phyloP scores from a whole-genome alignment of 345 rosid genomes.

The Dimocarpus longan region DNA sequence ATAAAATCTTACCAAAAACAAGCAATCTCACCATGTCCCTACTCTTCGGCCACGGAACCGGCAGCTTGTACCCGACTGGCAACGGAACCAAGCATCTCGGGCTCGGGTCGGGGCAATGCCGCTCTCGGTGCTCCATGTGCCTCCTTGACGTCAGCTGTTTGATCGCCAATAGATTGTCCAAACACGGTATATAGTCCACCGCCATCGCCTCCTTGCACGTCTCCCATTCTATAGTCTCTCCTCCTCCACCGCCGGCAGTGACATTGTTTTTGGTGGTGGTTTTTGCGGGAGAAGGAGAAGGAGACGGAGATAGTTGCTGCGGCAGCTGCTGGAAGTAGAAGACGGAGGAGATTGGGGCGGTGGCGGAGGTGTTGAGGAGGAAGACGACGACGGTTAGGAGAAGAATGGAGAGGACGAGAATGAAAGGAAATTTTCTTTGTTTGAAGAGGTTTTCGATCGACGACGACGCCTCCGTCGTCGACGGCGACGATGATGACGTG shows the following conservation, averaged over 20 bases:
- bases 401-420: conserved; percentile 43
- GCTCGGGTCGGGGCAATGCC: conserved; percentile 76
- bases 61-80: conserved; percentile 63
- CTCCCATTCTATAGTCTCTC: conserved; percentile 45
- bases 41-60: conserved; percentile 91
- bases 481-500: not conserved
- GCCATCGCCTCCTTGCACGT: conserved; percentile 48
- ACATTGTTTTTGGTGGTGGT: not conserved
- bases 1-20: conserved; percentile 47
- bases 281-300: conserved; percentile 22
- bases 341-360: conserved; percentile 28
- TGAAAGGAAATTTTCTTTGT: conserved; percentile 49
- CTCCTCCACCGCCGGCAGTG: not conserved
- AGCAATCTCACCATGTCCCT: conserved; percentile 94
- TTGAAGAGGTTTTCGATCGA: conserved; percentile 49
- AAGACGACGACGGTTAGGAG: conserved; percentile 44
- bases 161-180: conserved; percentile 67
- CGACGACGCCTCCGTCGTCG: conserved; percentile 32
- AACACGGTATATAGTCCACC: conserved; percentile 80
- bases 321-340: conserved; percentile 30
- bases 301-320: not conserved
- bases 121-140: conserved; percentile 91
- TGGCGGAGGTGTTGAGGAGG: conserved; percentile 34
- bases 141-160: conserved; percentile 63
- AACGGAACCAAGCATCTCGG: conserved; percentile 77